Percentiles rank a stretch among this genome's conserved stretches.
Evolutionary conservation across 2,329 filamentous ascomycete species (phyloP).

Genomic region (Calonectria honghensis): DNA sequence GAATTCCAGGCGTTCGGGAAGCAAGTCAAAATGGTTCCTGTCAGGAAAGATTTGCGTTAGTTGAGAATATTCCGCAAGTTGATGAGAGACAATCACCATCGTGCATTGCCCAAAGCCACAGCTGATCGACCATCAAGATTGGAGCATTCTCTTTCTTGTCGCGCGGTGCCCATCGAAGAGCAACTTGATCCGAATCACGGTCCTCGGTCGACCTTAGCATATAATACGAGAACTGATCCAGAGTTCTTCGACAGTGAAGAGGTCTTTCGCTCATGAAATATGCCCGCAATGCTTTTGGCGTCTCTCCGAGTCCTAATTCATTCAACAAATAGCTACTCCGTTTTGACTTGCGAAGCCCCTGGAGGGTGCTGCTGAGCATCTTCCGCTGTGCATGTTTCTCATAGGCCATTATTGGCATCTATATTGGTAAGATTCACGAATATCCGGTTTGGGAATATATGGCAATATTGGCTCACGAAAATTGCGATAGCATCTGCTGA

Average conservation of each 20-base stretch:
- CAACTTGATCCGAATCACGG: constrained; percentile 1
- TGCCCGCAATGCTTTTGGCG: not conserved
- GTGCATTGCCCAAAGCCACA: constrained; percentile 11
- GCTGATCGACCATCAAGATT: constrained; percentile 3
- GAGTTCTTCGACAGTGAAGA: not conserved
- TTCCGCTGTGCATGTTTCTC: not conserved
- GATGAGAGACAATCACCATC: not conserved
- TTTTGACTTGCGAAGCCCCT: not conserved
- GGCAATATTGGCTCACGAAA: not conserved
- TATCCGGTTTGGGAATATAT: not conserved
- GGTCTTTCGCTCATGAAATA: constrained; percentile 10
- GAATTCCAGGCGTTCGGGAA: not conserved
- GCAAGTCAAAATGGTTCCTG: not conserved
- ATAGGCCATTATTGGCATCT: constrained; percentile 10
- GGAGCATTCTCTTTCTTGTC: not conserved
- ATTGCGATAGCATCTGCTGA: not conserved
- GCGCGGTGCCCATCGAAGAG: not conserved
- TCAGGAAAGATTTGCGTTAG: not conserved
- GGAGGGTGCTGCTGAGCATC: not conserved
- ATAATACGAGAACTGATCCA: constrained; percentile 12
- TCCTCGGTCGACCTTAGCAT: constrained; percentile 12
- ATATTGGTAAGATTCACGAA: not conserved
- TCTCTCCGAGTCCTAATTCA: not conserved
- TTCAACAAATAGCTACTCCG: not conserved
- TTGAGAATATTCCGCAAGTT: not conserved